A percentile compares a stretch with the other conserved stretches of the same genome.
Conservation (phyloP, 2,329 filamentous ascomycete species). For the Aspergillus sp. region DNA sequence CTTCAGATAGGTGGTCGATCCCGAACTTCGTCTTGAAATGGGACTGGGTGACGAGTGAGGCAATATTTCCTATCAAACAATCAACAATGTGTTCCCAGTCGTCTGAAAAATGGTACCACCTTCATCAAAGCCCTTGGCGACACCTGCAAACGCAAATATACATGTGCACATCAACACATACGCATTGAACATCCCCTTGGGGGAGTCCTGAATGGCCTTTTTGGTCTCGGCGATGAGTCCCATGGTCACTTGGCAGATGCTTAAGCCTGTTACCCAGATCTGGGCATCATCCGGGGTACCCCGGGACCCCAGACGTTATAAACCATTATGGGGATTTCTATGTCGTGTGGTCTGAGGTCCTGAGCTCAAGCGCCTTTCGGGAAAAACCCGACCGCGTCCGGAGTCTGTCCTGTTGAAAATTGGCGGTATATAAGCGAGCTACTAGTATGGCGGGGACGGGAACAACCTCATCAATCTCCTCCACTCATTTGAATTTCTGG, state of each 20-base stretch:
- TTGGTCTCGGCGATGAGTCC: constrained; percentile 19
- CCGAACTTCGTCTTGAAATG: constrained; percentile 16
- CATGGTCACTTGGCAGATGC: constrained; percentile 8
- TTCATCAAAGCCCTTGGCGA: constrained; percentile 23
- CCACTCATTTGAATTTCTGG: too few relatives aligned
- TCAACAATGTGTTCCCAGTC: too few relatives aligned
- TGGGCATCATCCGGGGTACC: too few relatives aligned
- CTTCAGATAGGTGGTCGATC: constrained; percentile 13
- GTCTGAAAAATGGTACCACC: constrained; percentile 6
- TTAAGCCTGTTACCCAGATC: too few relatives aligned
- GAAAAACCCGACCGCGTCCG: background rate
- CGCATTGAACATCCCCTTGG: constrained; percentile 19
- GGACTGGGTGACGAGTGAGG: constrained; percentile 18
- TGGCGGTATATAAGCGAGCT: too few relatives aligned
- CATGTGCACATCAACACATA: constrained; percentile 19
- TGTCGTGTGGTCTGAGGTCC: too few relatives aligned
- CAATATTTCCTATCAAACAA: constrained; percentile 20
- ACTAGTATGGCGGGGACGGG: too few relatives aligned
- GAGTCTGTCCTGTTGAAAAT: constrained; percentile 3
- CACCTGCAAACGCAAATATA: constrained; percentile 22
- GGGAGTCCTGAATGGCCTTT: constrained; percentile 17
- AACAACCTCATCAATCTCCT: background rate
- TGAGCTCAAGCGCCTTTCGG: too few relatives aligned
- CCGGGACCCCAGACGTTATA: too few relatives aligned
- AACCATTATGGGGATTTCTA: too few relatives aligned